phyloP scores from a whole-genome alignment of 805 yeast genomes.

The Clavispora asparagi region DNA sequence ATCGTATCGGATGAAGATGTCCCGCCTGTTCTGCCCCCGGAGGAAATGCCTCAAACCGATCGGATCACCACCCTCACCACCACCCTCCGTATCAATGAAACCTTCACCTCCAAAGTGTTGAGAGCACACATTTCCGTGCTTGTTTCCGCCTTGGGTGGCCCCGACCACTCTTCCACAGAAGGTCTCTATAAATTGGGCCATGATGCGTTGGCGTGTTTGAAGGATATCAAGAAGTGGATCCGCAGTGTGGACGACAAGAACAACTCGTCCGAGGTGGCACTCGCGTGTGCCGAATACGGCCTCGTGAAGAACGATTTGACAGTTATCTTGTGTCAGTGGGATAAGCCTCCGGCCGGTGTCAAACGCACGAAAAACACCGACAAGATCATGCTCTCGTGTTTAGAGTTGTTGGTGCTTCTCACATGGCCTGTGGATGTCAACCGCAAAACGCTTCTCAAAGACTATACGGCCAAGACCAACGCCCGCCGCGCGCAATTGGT shows the following conservation, averaged over 20 bases:
- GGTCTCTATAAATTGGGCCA: slow-evolving; percentile 76
- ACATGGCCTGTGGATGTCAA: slow-evolving; percentile 81
- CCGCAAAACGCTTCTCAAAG: slow-evolving; percentile 36
- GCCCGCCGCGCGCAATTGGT: slow-evolving; percentile 45
- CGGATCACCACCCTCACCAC: slow-evolving; percentile 15
- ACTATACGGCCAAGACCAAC: slow-evolving; percentile 56
- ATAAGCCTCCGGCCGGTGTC: slow-evolving; percentile 29
- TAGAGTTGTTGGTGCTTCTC: slow-evolving; percentile 77
- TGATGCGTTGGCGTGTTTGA: slow-evolving; percentile 80
- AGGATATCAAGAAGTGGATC: slow-evolving; percentile 87
- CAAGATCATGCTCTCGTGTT: slow-evolving; percentile 61
- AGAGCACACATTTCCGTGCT: slow-evolving; percentile 74
- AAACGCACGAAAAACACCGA: slow-evolving; percentile 32
- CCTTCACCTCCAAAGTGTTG: slow-evolving; percentile 37
- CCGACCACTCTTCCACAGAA: slow-evolving; percentile 56
- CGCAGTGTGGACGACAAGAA: slow-evolving; percentile 73
- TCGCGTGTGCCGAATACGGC: slow-evolving; percentile 79
- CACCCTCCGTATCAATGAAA: slow-evolving; percentile 26
- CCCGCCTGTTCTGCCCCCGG: slow-evolving; percentile 8
- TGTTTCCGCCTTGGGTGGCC: slow-evolving; percentile 88
- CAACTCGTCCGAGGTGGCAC: slow-evolving; percentile 72
- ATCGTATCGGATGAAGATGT: slow-evolving; percentile 26
- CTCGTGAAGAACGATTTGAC: slow-evolving; percentile 68
- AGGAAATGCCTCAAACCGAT: slow-evolving; percentile 10
- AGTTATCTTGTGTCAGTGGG: slow-evolving; percentile 74